Conservation (phyloP, 2,329 filamentous ascomycete species). For the Stagonosporopsis vannaccii region DNA sequence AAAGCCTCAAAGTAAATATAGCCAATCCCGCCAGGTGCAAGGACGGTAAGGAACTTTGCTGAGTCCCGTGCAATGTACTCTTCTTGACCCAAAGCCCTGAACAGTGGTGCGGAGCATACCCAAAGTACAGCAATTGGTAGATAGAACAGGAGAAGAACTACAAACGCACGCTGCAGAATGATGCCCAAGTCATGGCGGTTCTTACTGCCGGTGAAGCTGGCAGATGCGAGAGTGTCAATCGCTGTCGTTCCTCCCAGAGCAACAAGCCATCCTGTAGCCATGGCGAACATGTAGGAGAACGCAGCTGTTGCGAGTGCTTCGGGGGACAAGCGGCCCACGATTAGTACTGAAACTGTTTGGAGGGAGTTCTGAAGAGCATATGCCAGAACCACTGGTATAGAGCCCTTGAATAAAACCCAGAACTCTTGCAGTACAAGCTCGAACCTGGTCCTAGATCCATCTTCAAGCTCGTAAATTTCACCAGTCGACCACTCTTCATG, state of each 20-base stretch:
- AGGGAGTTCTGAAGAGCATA: constrained; percentile 87
- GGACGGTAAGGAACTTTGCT: constrained; percentile 72
- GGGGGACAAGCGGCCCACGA: constrained; percentile 80
- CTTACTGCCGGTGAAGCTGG: constrained; percentile 80
- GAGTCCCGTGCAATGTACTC: constrained; percentile 78
- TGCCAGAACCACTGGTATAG: constrained; percentile 80
- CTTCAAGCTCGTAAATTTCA: constrained; percentile 51
- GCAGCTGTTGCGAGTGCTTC: constrained; percentile 82
- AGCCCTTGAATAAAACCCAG: constrained; percentile 71
- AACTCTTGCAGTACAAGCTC: constrained; percentile 65
- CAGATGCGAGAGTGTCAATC: constrained; percentile 83
- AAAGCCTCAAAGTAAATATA: constrained; percentile 88
- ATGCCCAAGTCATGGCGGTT: constrained; percentile 81
- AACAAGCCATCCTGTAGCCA: constrained; percentile 87
- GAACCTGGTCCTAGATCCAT: constrained; percentile 42
- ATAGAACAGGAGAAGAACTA: constrained; percentile 77
- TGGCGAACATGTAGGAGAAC: constrained; percentile 93
- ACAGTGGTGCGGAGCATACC: constrained; percentile 77
- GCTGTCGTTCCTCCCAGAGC: constrained; percentile 86
- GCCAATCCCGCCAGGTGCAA: constrained; percentile 82
- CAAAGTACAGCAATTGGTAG: constrained; percentile 75
- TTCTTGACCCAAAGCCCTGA: constrained; percentile 77
- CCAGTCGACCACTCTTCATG: constrained; percentile 46
- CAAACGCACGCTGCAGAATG: constrained; percentile 76
- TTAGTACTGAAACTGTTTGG: constrained; percentile 81